phyloP scores from a whole-genome alignment of 441 rosid genomes.

The Eutrema salsugineum region DNA sequence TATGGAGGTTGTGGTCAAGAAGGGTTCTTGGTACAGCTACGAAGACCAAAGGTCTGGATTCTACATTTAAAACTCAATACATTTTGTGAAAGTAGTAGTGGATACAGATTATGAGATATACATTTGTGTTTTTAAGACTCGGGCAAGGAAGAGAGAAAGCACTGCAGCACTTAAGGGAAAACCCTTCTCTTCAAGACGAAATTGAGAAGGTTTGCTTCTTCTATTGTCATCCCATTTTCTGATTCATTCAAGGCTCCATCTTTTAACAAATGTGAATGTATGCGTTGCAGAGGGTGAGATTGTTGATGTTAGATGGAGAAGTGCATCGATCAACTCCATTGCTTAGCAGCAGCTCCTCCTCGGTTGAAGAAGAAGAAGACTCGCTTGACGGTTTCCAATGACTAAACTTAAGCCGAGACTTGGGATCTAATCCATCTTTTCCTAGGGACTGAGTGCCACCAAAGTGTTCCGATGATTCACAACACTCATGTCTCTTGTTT shows the following conservation, averaged over 20 bases:
- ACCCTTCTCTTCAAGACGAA: constrained; percentile 57
- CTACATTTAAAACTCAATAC: neutral
- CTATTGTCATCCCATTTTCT: neutral
- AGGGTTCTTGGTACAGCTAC: constrained; percentile 96
- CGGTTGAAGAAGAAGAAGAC: constrained; percentile 49
- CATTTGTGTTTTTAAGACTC: constrained; percentile 42
- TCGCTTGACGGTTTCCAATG: constrained; percentile 41
- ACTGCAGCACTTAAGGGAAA: constrained; percentile 72
- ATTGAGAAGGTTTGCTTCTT: constrained; percentile 66
- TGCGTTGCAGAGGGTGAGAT: constrained; percentile 55
- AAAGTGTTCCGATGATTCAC: neutral
- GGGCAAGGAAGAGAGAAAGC: constrained; percentile 97
- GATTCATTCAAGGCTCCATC: neutral
- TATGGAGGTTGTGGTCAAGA: constrained; percentile 79
- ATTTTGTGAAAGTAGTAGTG: neutral
- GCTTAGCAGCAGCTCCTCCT: constrained; percentile 31
- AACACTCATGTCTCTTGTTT: neutral
- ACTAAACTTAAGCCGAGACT: constrained; percentile 2
- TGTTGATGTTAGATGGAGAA: constrained; percentile 56
- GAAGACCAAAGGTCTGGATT: constrained; percentile 73
- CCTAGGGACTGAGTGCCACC: neutral
- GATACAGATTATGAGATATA: neutral
- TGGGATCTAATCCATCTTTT: neutral
- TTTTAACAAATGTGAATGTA: neutral
- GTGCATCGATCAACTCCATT: constrained; percentile 38